A percentile compares a stretch with the other conserved stretches of the same genome.
phyloP scores from a whole-genome alignment of 164 flowering plant species.

The Nelumbo lutea region DNA sequence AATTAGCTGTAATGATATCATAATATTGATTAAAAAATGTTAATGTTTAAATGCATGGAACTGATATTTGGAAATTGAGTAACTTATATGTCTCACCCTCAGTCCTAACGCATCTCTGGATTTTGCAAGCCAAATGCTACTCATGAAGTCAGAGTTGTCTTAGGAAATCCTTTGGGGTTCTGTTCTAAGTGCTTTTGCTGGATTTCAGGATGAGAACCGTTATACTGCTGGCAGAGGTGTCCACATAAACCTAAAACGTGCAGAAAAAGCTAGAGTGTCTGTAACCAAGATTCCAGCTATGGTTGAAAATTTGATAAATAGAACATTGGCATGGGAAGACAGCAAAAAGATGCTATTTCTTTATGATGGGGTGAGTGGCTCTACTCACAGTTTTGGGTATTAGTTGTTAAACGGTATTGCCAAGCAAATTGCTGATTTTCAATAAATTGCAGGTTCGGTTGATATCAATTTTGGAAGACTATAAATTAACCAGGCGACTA shows the following conservation, averaged over 20 bases:
- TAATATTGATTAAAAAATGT: not conserved
- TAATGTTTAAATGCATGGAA: not conserved
- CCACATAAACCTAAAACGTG: conserved; percentile 82
- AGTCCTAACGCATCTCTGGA: not conserved
- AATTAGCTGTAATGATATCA: not conserved
- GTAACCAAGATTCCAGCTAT: conserved; percentile 89
- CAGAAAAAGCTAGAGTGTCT: conserved; percentile 77
- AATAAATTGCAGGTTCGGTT: conserved; percentile 49
- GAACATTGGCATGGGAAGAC: conserved; percentile 76
- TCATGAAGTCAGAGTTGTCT: not conserved
- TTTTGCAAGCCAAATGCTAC: not conserved
- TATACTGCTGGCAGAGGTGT: conserved; percentile 88
- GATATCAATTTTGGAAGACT: conserved; percentile 71
- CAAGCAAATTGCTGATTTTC: not conserved
- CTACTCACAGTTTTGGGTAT: not conserved
- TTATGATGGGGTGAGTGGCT: conserved; percentile 74
- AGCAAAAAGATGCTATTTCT: conserved; percentile 55
- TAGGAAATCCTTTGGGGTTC: not conserved
- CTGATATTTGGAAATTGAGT: not conserved
- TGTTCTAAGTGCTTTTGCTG: conserved; percentile 1
- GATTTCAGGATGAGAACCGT: conserved; percentile 67
- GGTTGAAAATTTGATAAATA: conserved; percentile 67
- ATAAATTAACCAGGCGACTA: conserved; percentile 61
- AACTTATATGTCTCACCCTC: not conserved
- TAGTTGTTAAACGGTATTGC: not conserved